A percentile compares a stretch with the other conserved stretches of the same genome.
phyloP scores from a whole-genome alignment of 140 eudicot genomes.

The Senecio squalidus region DNA sequence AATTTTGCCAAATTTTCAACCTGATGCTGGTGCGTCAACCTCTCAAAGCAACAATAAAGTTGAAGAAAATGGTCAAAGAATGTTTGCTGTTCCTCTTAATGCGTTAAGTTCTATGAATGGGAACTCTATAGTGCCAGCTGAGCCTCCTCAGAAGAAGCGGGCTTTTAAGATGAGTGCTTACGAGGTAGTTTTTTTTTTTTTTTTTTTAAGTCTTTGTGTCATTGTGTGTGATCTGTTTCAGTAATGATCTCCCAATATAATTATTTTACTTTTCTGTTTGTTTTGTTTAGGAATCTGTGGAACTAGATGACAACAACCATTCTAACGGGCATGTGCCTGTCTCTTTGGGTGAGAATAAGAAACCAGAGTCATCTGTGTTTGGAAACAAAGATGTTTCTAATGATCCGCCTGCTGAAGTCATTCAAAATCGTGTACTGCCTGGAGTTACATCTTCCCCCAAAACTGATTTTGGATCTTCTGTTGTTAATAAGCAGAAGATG shows the following conservation, averaged over 20 bases:
- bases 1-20: conserved; percentile 22
- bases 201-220: not conserved
- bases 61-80: conserved; percentile 33
- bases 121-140: conserved; percentile 19
- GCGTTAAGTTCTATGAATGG: conserved; percentile 23
- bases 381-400: conserved; percentile 22
- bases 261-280: not conserved
- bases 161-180: conserved; percentile 79
- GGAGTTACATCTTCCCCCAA: conserved; percentile 13
- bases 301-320: conserved; percentile 41
- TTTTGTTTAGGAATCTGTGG: conserved; percentile 41
- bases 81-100: conserved; percentile 17
- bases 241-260: not conserved
- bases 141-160: conserved; percentile 49
- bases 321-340: conserved; percentile 36
- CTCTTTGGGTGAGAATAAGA: conserved; percentile 16
- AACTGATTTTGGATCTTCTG: conserved; percentile 4
- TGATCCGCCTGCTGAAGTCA: conserved; percentile 9
- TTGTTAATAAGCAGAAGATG: conserved; percentile 13
- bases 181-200: conserved; percentile 44
- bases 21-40: conserved; percentile 28
- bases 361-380: conserved; percentile 12
- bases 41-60: conserved; percentile 28
- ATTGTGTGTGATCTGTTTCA: too few species aligned
- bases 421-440: conserved; percentile 4